Percentiles rank a stretch among this genome's conserved stretches.
These are phyloP conservation scores for Proliferodiscus dingleyae DNA, from an alignment of 2,329 filamentous ascomycete genomes.

Conservation along the genomic window DNA sequence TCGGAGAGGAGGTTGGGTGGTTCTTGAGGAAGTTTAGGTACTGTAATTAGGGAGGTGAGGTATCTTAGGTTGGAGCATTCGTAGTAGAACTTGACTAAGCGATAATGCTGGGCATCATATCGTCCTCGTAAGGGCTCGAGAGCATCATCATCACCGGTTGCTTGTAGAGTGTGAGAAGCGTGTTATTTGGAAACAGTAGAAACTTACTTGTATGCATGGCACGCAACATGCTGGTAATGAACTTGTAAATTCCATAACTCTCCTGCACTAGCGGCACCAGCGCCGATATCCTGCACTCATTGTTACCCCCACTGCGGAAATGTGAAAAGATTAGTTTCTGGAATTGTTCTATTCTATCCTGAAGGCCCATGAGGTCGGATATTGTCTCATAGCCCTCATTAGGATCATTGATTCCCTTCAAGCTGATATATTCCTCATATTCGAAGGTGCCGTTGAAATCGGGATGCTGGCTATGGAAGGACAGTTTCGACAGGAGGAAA, in stretches of 20 bases:
- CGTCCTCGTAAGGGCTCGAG: conserved; percentile 80
- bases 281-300: conserved; percentile 93
- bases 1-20: conserved; percentile 84
- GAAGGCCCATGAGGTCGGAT: conserved; percentile 89
- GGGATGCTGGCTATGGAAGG: conserved; percentile 93
- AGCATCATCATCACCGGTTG: conserved; percentile 89
- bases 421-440: conserved; percentile 96
- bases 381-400: conserved; percentile 98
- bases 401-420: conserved; percentile 97
- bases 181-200: neutral
- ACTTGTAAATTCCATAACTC: conserved; percentile 99
- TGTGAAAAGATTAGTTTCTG: conserved; percentile 98
- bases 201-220: conserved; percentile 90
- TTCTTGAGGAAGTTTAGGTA: conserved; percentile 92
- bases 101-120: conserved; percentile 95
- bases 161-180: conserved; percentile 38
- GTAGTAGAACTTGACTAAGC: conserved; percentile 96
- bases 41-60: conserved; percentile 90
- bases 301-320: conserved; percentile 86
- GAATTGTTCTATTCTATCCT: conserved; percentile 97
- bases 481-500: conserved; percentile 88
- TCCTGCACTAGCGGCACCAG: conserved; percentile 92
- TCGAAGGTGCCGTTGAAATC: conserved; percentile 99
- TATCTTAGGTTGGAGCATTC: conserved; percentile 98
- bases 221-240: conserved; percentile 97